Base-by-base conservation (phyloP, 495 filamentous ascomycete species). In the Hypoxylon fuscum region DNA sequence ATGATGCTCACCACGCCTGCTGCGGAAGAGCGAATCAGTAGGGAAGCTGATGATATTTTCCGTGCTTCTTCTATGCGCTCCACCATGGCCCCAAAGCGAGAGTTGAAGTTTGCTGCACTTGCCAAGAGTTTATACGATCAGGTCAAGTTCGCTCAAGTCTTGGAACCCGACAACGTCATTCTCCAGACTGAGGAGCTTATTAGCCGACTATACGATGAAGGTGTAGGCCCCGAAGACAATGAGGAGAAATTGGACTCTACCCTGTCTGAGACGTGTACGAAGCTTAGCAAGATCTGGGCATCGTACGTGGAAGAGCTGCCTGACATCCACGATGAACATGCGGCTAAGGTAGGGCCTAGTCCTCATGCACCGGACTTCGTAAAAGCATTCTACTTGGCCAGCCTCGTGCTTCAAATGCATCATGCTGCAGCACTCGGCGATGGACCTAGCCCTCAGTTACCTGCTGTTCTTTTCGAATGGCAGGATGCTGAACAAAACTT, bases 391-490 rank as follows among this genome's bases (percentile, higher is more conserved):
- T 95, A 88, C 67, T 48, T 96, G 7, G 86, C 85, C 22, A 84
- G 83, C 14, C 74, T 96, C 11, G 77, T 92, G 7, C 79, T 96
- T 17, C 84, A 84, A 49, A 80, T 96, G 27, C 89, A 92, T 64
- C 88, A 95, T 68, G 89, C 90, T 14, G 63, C 69, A 7, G 27
- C 79, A 79, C 17, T 72, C 70, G 56, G 20, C 29, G 75, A 79
- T 25, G 73, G 77, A 5, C 75, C 73, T 43, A 55, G 66, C 41
- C 63, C 73, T 31, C 82, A 90, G 5, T 75, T 94, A 5, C 90
- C 93, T 11, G 85, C 87, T 61, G 79, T 91, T 23, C 77, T 97
- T 12, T 80, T 96, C 18, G 82, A 88, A 56, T 97, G 92, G 92
- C 77, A 96, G 32, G 80, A 90, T 47, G 78, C 79, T 2, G 81